Conservation (phyloP, 176 grass and related monocot genomes). For the Tuctoria greenei region DNA sequence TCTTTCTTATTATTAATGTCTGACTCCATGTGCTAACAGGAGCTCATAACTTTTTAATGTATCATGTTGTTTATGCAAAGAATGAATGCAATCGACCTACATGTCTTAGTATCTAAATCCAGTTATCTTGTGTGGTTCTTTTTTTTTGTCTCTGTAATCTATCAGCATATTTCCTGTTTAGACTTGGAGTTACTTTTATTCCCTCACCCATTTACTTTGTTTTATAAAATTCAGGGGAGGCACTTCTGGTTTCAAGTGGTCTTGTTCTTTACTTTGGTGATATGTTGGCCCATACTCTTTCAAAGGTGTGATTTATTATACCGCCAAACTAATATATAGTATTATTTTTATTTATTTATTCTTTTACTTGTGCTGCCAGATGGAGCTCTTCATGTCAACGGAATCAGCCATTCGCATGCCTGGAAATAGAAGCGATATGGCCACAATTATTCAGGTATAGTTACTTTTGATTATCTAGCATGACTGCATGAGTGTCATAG, state of each 20-base stretch:
- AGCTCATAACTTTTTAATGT: neutral
- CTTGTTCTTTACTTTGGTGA: constrained; percentile 85
- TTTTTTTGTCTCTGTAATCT: constrained; percentile 28
- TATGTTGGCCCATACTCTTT: constrained; percentile 66
- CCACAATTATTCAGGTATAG: constrained; percentile 80
- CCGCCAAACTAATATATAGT: neutral
- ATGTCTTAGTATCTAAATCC: constrained; percentile 21
- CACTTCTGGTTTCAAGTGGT: constrained; percentile 76
- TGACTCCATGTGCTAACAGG: constrained; percentile 7
- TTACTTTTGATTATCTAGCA: constrained; percentile 11
- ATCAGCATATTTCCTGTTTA: neutral
- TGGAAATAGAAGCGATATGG: constrained; percentile 62
- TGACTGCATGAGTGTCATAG: constrained; percentile 14
- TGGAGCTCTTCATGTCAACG: constrained; percentile 39
- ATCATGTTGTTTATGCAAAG: neutral
- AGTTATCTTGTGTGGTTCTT: neutral
- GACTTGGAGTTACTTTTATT: neutral
- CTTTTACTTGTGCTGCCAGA: constrained; percentile 42
- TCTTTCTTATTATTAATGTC: constrained; percentile 1
- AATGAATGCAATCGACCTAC: neutral
- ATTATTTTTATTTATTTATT: neutral
- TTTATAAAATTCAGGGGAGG: constrained; percentile 70
- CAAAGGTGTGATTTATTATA: constrained; percentile 57
- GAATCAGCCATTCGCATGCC: constrained; percentile 42
- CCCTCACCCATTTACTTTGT: constrained; percentile 18